These are phyloP conservation scores for Castanopsis chinensis DNA, from an alignment of 306 rosid genomes.

Conservation along the genomic window DNA sequence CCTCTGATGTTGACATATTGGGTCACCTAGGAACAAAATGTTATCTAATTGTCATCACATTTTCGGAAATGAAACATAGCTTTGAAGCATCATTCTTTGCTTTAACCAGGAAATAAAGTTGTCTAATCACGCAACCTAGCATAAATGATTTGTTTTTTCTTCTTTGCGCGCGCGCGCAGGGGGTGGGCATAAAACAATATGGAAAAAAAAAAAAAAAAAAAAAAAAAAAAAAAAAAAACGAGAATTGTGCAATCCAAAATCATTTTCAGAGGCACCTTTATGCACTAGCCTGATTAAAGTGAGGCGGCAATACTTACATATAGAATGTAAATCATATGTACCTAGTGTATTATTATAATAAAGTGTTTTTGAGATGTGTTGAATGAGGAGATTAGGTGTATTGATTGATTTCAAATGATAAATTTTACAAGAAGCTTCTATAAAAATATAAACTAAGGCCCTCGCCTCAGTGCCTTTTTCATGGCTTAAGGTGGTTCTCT, in stretches of 20 bases:
- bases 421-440: too few species aligned
- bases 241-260: background rate
- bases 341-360: too few species aligned
- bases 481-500: too few species aligned
- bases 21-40: background rate
- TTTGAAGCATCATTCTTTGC: background rate
- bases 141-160: background rate
- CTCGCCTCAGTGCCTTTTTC: too few species aligned
- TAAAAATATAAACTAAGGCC: too few species aligned
- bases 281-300: too few species aligned
- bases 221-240: too few species aligned
- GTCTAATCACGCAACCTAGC: background rate
- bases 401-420: too few species aligned
- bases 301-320: accelerated
- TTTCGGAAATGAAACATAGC: background rate
- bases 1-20: background rate
- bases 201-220: background rate
- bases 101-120: background rate
- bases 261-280: background rate
- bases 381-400: too few species aligned
- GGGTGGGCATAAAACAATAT: background rate
- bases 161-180: too few species aligned
- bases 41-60: background rate
- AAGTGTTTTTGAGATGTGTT: too few species aligned
- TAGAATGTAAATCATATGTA: too few species aligned